Base-by-base conservation (phyloP, 2,329 filamentous ascomycete genomes). In the Penicillium sp. region DNA sequence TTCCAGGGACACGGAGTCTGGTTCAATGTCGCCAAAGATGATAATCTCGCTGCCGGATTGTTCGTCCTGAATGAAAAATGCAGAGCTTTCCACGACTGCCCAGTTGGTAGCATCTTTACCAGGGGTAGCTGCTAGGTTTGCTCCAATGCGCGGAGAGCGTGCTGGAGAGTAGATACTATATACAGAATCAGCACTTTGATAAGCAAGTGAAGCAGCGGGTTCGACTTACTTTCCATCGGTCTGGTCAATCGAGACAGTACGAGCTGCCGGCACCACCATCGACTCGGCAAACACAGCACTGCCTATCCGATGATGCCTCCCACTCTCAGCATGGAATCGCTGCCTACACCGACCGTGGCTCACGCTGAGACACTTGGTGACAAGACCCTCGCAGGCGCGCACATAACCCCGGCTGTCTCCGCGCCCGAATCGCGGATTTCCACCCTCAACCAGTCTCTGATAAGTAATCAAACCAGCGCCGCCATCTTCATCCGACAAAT, bases 1-100 rank as follows among this genome's bases (percentile, higher is more conserved):
- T 1, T 84, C 87, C 1, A 93, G 74, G 0, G 91, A 95, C 24
- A 97, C 74, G 8, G 85, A 87, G 71, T 99, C 94, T 0, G 94
- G 91, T 68, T 99, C 94, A 38, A 97, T 90, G 63, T 99, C 94
- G 18, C 94, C 94, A 68, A 97, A 97, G 49, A 99, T 89, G 59
- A 99, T 83, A 2, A 97, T 83, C 72, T 99, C 93, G 30, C 82
- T 82, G 1, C 83, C 82, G 0, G 85, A 88, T 0, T 76, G 69
- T 33, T 87, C 78, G 59, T 94, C 89, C 38, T 90, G 88, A 62
- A 99, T 89, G 72, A 99, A 97, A 73, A 92, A 97, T 0, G 91
- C 93, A 18, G 91, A 94, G 61, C 90, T 96, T 69, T 97, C 91
- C 59, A 71, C 74, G 24, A 63, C 71, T 58, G 67, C 66, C 58